phyloP scores from a whole-genome alignment of 2,329 filamentous ascomycete genomes.

The Aspergillus calidoustus region DNA sequence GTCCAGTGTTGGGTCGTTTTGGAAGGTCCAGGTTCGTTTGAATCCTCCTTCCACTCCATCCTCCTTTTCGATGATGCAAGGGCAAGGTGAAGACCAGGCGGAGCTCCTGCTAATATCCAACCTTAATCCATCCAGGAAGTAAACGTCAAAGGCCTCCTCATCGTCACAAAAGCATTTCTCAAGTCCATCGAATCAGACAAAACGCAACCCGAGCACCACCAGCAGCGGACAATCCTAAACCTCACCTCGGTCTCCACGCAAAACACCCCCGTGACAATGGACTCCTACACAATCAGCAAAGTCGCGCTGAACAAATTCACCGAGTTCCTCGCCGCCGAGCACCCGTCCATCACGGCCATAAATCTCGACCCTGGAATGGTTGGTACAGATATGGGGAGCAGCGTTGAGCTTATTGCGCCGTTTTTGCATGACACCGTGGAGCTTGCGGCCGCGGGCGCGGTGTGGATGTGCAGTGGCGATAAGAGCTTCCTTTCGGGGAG shows the following conservation, averaged over 20 bases:
- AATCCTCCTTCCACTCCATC: too few species aligned
- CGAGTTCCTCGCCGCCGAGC: conserved; percentile 36
- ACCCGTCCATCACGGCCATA: conserved; percentile 39
- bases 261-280: conserved; percentile 25
- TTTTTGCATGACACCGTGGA: conserved; percentile 19
- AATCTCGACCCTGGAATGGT: conserved; percentile 41
- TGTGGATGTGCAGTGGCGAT: conserved; percentile 22
- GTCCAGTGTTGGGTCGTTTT: too few species aligned
- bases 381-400: conserved; percentile 28
- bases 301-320: conserved; percentile 36
- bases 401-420: conserved; percentile 15
- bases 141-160: conserved; percentile 40
- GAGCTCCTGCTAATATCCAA: too few species aligned
- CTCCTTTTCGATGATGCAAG: too few species aligned
- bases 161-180: conserved; percentile 39
- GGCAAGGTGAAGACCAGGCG: too few species aligned
- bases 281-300: conserved; percentile 42
- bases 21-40: too few species aligned
- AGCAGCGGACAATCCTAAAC: conserved; percentile 34
- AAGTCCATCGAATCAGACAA: conserved; percentile 14
- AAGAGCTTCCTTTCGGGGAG: conserved; percentile 21
- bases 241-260: conserved; percentile 30
- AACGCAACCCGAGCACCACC: conserved; percentile 17
- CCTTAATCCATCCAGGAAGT: conserved; percentile 30
- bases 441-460: conserved; percentile 18